Evolutionary conservation across 768 basidiomycete species (phyloP).

Genomic region (Tylopilus vinaceipallidus): DNA sequence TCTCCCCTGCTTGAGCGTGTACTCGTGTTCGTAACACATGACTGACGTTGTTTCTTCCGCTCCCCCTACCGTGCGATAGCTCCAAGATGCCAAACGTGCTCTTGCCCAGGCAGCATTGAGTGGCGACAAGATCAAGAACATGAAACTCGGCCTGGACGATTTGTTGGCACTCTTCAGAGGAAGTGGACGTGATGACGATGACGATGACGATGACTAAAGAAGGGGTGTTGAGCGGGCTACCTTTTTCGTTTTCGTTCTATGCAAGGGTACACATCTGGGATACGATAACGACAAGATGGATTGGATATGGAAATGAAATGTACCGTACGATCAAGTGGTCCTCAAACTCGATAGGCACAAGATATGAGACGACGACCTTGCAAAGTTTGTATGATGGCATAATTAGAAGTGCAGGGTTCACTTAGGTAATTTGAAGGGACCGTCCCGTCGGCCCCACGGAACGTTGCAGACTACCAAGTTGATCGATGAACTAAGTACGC

Average conservation of each 20-base stretch:
- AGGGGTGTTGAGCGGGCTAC: not conserved
- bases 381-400: no score
- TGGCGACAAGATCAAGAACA: slow-evolving; percentile 84
- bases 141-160: slow-evolving; percentile 82
- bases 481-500: not conserved
- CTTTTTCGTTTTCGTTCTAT: not conserved
- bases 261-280: not conserved
- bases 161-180: slow-evolving; percentile 76
- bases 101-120: slow-evolving; percentile 82
- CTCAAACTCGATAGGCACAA: no score
- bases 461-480: not conserved
- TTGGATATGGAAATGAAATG: not conserved
- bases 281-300: not conserved
- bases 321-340: no score
- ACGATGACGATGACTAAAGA: slow-evolving; percentile 43
- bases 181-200: slow-evolving; percentile 55
- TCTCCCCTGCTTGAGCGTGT: not conserved
- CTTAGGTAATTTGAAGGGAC: no score
- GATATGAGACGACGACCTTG: no score
- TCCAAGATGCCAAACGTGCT: slow-evolving; percentile 91
- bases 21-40: not conserved
- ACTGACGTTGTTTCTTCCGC: slow-evolving; percentile 1
- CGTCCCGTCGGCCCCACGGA: not conserved
- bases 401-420: no score
- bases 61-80: slow-evolving; percentile 32